Evolutionary conservation across 1,284 basidiomycete genomes (phyloP), one percentile per base, ranked within the genome.

Genomic region (Papiliotrema fonsecae): DNA sequence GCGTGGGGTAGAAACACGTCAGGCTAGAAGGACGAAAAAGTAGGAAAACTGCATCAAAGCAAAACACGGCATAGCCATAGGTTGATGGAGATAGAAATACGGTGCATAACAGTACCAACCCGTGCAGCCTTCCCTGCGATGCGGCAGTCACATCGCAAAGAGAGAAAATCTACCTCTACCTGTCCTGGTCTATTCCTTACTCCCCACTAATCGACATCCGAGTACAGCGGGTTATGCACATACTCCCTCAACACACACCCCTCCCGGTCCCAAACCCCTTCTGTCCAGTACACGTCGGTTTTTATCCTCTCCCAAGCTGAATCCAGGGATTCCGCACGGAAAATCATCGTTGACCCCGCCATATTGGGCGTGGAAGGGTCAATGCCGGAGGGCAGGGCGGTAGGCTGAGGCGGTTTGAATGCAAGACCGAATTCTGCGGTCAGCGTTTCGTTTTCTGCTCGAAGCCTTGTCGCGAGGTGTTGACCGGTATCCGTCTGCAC

Each of bases 261-360:
- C 27, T 66, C 68, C 44, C 55, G 52, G 52, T 73, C 68, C 70
- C 70, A 73, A 4, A 73, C 65, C 14, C 64, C 63, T 6, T 54
- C 65, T 2, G 64, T 69, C 64, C 65, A 73, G 51, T 73, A 73
- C 30, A 65, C 57, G 48, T 73, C 70, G 13, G 49, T 45, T 52
- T 63, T 67, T 38, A 73, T 58, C 44, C 67, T 50, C 19, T 52
- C 53, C 68, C 67, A 71, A 18, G 61, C 64, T 11, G 56, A 56
- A 18, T 60, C 62, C 16, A 70, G 45, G 4, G 48, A 47, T 7
- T 55, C 49, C 40, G 58, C 58, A 24, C 64, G 62, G 42, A 71
- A 54, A 27, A 71, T 47, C 57, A 73, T 58, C 25, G 71, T 54
- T 13, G 55, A 60, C 6, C 70, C 70, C 6, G 59, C 65, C 64